phyloP scores from a whole-genome alignment of 192 early-diverging fungal species.

The Umbelopsis ramanniana region DNA sequence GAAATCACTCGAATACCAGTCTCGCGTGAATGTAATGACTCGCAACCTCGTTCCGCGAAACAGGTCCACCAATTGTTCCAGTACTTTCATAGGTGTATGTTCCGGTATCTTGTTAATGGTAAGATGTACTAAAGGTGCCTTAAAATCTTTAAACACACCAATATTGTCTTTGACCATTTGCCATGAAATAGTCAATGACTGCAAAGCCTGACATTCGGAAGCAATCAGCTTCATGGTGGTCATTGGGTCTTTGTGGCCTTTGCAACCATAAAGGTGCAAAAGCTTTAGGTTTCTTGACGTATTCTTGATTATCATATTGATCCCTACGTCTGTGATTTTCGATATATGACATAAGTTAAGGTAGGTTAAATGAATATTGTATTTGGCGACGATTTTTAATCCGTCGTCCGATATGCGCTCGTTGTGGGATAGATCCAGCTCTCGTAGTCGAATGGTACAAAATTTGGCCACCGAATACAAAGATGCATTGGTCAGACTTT shows the following conservation, averaged over 20 bases:
- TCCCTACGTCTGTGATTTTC: background rate
- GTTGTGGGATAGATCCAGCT: constrained; percentile 12
- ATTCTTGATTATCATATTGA: constrained; percentile 1
- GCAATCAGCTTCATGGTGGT: background rate
- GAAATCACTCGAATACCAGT: constrained; percentile 9
- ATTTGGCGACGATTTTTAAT: background rate
- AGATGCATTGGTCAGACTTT: constrained; percentile 1
- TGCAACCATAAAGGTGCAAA: background rate
- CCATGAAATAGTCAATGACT: constrained; percentile 10
- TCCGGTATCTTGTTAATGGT: constrained; percentile 5
- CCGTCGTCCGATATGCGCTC: constrained; percentile 17
- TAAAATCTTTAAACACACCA: background rate
- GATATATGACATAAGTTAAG: background rate
- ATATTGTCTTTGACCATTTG: constrained; percentile 10
- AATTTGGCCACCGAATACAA: constrained; percentile 14
- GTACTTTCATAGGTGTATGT: constrained; percentile 11
- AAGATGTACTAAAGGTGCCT: background rate
- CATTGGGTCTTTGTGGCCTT: background rate
- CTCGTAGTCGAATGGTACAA: constrained; percentile 10
- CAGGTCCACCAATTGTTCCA: background rate
- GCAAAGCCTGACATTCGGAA: background rate
- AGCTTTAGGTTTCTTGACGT: constrained; percentile 1
- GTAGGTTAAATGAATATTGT: constrained; percentile 9
- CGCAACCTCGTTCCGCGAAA: background rate
- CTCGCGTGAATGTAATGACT: background rate